These are phyloP conservation scores for Teunomyces tritomae DNA, from an alignment of 805 yeast genomes.

Conservation along the genomic window DNA sequence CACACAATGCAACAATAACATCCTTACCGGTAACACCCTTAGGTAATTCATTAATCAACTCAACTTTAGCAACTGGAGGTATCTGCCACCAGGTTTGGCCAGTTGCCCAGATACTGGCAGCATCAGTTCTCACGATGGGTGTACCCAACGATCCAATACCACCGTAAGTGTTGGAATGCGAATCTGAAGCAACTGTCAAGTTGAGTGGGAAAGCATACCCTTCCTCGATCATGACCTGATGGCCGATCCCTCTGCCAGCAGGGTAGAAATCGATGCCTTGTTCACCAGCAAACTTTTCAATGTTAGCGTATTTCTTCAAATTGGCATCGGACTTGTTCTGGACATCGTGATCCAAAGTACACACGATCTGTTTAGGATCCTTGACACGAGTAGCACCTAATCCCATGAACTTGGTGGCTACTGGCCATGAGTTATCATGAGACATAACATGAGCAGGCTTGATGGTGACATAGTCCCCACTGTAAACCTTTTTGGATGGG, in stretches of 20 bases:
- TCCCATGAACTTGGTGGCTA: constrained; percentile 93
- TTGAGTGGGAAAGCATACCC: constrained; percentile 97
- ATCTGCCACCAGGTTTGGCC: constrained; percentile 99
- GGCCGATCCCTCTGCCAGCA: constrained; percentile 99
- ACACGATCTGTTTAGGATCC: constrained; percentile 88
- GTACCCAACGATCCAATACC: constrained; percentile 96
- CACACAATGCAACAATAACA: constrained; percentile 94
- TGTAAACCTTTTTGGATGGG: constrained; percentile 67
- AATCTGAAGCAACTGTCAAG: constrained; percentile 93
- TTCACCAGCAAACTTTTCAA: constrained; percentile 81
- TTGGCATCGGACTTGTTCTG: constrained; percentile 91
- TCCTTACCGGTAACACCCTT: constrained; percentile 93
- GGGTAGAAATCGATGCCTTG: constrained; percentile 97
- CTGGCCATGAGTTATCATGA: constrained; percentile 99
- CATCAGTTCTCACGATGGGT: constrained; percentile 97
- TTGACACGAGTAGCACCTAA: constrained; percentile 83
- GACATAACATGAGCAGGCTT: constrained; percentile 98
- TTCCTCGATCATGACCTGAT: constrained; percentile 98
- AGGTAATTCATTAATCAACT: constrained; percentile 76
- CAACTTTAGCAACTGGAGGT: constrained; percentile 96
- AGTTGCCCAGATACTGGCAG: constrained; percentile 99
- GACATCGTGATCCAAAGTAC: constrained; percentile 96
- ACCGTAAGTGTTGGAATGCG: constrained; percentile 97
- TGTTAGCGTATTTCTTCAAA: constrained; percentile 80
- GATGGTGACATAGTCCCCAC: constrained; percentile 95